Conservation (phyloP, 305 asterid genomes). For the Solanum hybrid region DNA sequence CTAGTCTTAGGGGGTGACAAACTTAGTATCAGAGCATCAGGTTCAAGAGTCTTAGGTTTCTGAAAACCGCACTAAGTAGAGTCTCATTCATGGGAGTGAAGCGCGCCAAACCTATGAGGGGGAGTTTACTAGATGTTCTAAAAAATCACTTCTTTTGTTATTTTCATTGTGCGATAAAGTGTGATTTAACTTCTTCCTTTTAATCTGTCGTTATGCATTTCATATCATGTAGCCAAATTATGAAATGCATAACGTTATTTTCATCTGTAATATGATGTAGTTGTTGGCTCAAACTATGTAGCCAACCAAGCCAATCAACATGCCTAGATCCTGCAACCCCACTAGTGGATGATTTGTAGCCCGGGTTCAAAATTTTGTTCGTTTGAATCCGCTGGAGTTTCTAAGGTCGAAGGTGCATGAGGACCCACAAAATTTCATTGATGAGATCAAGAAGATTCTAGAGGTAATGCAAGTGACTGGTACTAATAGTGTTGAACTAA, state of each 20-base stretch:
- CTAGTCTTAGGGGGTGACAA: neutral
- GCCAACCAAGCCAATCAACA: neutral
- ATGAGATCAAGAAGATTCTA: neutral
- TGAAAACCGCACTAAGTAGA: neutral
- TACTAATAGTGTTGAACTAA: neutral
- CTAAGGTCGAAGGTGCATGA: neutral
- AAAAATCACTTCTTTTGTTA: neutral
- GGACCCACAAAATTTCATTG: neutral
- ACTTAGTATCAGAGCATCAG: neutral
- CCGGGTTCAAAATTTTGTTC: neutral
- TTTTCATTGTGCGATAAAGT: neutral
- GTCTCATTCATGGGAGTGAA: neutral
- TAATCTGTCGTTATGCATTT: no score
- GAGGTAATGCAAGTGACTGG: neutral
- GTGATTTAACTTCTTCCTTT: neutral
- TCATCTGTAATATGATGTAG: neutral
- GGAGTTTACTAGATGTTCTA: neutral
- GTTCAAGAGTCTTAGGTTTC: neutral
- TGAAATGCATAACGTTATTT: no score
- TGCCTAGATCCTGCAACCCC: neutral
- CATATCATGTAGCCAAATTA: no score
- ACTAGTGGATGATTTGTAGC: neutral
- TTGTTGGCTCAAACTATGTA: neutral
- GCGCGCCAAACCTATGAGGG: neutral
- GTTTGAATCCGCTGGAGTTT: neutral